These are phyloP conservation scores for Cylindrotheca closterium DNA, from an alignment of 108 stramenopile genomes.

Conservation along the genomic window DNA sequence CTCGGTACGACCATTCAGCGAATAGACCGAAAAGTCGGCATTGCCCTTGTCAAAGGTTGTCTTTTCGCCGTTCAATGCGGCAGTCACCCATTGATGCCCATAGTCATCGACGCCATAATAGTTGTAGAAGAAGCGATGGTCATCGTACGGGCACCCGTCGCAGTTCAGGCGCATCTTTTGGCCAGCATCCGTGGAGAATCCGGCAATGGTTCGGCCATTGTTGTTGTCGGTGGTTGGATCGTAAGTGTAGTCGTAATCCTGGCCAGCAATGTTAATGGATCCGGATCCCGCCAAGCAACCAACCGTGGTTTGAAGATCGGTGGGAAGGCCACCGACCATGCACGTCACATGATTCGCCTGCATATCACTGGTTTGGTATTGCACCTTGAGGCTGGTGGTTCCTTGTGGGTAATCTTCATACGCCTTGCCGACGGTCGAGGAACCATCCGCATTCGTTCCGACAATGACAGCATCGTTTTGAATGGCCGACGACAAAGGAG, in stretches of 20 bases:
- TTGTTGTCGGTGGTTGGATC: constrained; percentile 41
- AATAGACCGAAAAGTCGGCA: constrained; percentile 26
- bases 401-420: constrained; percentile 32
- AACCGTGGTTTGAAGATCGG: constrained; percentile 14
- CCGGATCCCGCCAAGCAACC: constrained; percentile 40
- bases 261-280: constrained; percentile 4
- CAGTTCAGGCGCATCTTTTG: constrained; percentile 32
- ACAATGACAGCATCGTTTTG: constrained; percentile 26
- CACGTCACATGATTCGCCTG: constrained; percentile 54
- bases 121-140: constrained; percentile 49
- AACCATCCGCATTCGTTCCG: constrained; percentile 39
- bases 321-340: constrained; percentile 60
- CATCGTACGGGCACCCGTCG: constrained; percentile 43
- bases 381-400: constrained; percentile 34
- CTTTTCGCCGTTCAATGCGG: constrained; percentile 53
- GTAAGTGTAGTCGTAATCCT: constrained; percentile 39
- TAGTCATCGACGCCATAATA: constrained; percentile 74
- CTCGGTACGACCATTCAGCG: constrained; percentile 22
- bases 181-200: constrained; percentile 51
- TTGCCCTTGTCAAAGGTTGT: constrained; percentile 64
- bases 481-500: constrained; percentile 29
- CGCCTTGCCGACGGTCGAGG: constrained; percentile 42
- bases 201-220: constrained; percentile 58
- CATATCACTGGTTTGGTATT: constrained; percentile 47
- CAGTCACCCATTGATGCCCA: constrained; percentile 64